Base-by-base conservation (phyloP, 305 asterid species). In the Caryopteris hybrid region DNA sequence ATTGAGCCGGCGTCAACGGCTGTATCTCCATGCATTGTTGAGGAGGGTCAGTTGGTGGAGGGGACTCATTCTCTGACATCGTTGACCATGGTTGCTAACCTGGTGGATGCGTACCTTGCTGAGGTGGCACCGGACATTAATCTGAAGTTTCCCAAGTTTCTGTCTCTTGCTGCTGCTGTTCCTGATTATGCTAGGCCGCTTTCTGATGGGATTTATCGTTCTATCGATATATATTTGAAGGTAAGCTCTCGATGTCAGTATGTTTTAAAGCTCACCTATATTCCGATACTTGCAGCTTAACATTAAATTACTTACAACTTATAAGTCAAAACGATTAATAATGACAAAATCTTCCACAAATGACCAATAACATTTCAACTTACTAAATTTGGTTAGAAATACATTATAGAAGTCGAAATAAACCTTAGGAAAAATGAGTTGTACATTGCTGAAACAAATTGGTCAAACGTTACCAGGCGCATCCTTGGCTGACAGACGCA, bases 191-290 rank as follows among this genome's bases (percentile, higher is more conserved):
- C 97, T 7, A 74, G 97, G 75, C 92, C 95, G 0, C 71, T 83
- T 23, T 75, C 88, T 0, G 99, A 88, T 64, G 97, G 96, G 34
- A 78, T 91, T 60, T 93, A 93, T 64, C 92, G 96, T 0, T 96
- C 99, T 10, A 88, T 91, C 25, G 97, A 93, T 69, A 84, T 93
- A 54, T 93, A 80, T 73, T 83, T 93, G 36, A 93, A 93, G 99
- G 99, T 87, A 78, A n/a, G n/a, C n/a, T n/a, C n/a, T n/a, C n/a
- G n/a, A n/a, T n/a, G n/a, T n/a, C n/a, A n/a, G n/a, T n/a, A n/a
- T n/a, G n/a, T n/a, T n/a, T n/a, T n/a, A n/a, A n/a, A n/a, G n/a
- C n/a, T n/a, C n/a, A n/a, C n/a, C n/a, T n/a, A n/a, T n/a, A n/a
- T n/a, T n/a, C n/a, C n/a, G n/a, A n/a, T n/a, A n/a, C n/a, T n/a